A percentile compares a stretch with the other conserved stretches of the same genome.
These are phyloP conservation scores for Colletotrichum caudatum DNA, from an alignment of 2,329 filamentous ascomycete species.

Conservation along the genomic window DNA sequence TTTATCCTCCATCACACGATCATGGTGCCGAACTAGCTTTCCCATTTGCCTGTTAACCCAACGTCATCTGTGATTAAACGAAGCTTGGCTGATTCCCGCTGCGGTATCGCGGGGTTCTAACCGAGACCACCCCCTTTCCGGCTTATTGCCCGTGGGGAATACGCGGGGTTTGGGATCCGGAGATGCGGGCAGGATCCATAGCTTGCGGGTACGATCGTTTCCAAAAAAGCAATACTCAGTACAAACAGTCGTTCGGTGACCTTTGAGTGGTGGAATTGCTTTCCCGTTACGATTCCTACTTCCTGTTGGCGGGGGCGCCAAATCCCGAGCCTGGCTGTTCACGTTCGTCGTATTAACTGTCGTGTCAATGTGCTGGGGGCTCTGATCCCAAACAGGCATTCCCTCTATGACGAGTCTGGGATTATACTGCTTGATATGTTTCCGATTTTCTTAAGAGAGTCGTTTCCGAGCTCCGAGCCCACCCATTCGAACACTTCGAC, in stretches of 20 bases:
- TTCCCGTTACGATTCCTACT: not conserved
- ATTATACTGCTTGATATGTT: too few species aligned
- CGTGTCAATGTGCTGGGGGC: too few species aligned
- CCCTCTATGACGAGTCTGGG: too few species aligned
- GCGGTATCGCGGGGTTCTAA: conserved; percentile 28
- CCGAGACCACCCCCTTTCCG: conserved; percentile 23
- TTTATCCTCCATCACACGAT: not conserved
- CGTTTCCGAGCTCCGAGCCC: too few species aligned
- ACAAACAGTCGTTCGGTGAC: not conserved
- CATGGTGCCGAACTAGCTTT: not conserved
- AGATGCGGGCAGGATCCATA: conserved; percentile 11
- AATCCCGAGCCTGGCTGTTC: too few species aligned
- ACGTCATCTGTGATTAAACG: not conserved
- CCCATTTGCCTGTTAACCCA: not conserved
- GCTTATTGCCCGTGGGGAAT: conserved; percentile 35
- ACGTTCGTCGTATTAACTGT: too few species aligned
- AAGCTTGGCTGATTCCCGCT: not conserved
- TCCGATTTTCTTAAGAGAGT: too few species aligned
- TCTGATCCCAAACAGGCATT: too few species aligned
- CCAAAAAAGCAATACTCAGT: not conserved
- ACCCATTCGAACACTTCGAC: too few species aligned
- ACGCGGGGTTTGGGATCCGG: conserved; percentile 10
- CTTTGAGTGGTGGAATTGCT: conserved; percentile 28
- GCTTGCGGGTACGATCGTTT: not conserved
- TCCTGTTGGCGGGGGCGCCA: not conserved